Evolutionary conservation across 768 basidiomycete genomes (phyloP).

Genomic region (Amanita pseudoporphyria): DNA sequence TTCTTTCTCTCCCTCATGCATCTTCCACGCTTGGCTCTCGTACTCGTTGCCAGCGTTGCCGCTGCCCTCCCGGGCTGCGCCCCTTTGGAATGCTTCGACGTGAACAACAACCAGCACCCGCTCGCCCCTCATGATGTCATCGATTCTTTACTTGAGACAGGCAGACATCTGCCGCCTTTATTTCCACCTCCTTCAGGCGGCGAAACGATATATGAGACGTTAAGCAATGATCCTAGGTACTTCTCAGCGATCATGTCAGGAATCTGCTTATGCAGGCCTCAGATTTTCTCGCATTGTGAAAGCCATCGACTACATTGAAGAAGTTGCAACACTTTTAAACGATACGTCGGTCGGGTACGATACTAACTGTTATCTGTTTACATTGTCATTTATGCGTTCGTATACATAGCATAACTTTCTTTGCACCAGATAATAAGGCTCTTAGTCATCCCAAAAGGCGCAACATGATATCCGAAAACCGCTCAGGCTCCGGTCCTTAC

Average conservation of each 20-base stretch:
- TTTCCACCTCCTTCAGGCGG: constrained; percentile 1
- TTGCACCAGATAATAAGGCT: constrained; percentile 40
- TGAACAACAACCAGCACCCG: background rate
- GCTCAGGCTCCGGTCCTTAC: constrained; percentile 8
- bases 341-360: constrained; percentile 27
- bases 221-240: constrained; percentile 14
- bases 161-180: background rate
- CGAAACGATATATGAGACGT: constrained; percentile 2
- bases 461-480: background rate
- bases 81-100: background rate
- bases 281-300: constrained; percentile 33
- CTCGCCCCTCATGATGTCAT: background rate
- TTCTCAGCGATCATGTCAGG: background rate
- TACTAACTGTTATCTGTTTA: background rate
- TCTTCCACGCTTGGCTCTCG: background rate
- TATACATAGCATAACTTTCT: constrained; percentile 38
- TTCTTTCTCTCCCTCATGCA: background rate
- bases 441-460: constrained; percentile 19
- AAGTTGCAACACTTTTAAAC: constrained; percentile 27
- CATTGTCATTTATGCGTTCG: background rate
- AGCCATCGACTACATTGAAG: constrained; percentile 29
- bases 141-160: background rate
- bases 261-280: background rate
- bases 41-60: background rate
- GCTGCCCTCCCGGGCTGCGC: background rate